Percentiles rank a stretch among this genome's conserved stretches.
These are phyloP conservation scores for Oryza longistaminata DNA, from an alignment of 176 grass and related monocot genomes.

Conservation along the genomic window DNA sequence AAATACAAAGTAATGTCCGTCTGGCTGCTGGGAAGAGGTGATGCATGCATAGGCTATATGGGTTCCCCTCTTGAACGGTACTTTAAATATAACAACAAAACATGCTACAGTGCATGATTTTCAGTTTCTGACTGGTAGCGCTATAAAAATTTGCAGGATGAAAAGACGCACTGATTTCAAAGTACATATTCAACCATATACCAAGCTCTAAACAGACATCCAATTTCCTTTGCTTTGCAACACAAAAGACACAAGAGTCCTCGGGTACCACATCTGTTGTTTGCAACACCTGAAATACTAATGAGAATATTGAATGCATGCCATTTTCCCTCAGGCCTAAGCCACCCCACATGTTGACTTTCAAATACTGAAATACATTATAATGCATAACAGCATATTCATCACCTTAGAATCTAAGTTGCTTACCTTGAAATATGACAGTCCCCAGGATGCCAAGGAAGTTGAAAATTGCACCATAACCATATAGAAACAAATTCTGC, in stretches of 20 bases:
- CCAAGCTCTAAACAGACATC: constrained; percentile 16
- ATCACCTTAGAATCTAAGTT: constrained; percentile 18
- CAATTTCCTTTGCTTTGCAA: constrained; percentile 3
- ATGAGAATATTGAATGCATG: neutral
- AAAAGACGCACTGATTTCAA: neutral
- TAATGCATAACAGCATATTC: constrained; percentile 10
- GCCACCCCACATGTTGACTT: neutral
- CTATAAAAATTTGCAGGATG: constrained; percentile 15
- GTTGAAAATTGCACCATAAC: constrained; percentile 99
- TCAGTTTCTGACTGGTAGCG: neutral
- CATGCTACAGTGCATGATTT: neutral
- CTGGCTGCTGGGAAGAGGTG: neutral
- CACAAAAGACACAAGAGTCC: neutral
- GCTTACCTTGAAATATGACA: constrained; percentile 80
- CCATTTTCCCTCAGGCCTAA: neutral
- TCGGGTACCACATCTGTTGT: neutral
- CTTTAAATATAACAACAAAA: constrained; percentile 7
- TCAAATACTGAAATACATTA: neutral
- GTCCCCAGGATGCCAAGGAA: constrained; percentile 90
- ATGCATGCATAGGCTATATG: neutral
- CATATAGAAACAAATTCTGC: constrained; percentile 99
- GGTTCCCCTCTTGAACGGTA: neutral
- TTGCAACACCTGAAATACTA: neutral
- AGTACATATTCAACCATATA: constrained; percentile 11
- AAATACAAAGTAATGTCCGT: neutral